phyloP scores from a whole-genome alignment of 306 rosid genomes.

The Carpinus fangiana region DNA sequence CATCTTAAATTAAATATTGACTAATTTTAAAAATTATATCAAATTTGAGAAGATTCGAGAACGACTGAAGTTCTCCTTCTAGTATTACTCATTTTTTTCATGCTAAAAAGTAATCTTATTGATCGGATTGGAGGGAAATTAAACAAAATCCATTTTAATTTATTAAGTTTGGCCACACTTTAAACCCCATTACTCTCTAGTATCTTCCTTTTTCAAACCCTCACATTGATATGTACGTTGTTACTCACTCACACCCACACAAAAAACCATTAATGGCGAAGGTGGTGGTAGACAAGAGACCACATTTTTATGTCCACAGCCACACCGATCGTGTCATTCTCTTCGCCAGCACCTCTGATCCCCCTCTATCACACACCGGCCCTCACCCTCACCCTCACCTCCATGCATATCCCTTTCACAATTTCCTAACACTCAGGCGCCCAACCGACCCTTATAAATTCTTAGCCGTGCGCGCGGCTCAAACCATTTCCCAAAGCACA shows the following conservation, averaged over 20 bases:
- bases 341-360: neutral
- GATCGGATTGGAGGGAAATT: too few relatives aligned
- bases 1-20: too few relatives aligned
- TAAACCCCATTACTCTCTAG: neutral
- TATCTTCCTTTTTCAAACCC: neutral
- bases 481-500: neutral
- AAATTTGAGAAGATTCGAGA: too few relatives aligned
- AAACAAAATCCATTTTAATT: too few relatives aligned
- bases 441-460: neutral
- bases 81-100: too few relatives aligned
- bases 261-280: conserved; percentile 1
- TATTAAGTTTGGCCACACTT: neutral
- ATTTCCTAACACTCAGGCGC: neutral
- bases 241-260: neutral
- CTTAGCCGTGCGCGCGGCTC: neutral
- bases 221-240: neutral
- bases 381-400: neutral
- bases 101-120: too few relatives aligned
- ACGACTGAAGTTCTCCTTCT: too few relatives aligned
- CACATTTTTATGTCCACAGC: conserved; percentile 31
- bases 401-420: neutral
- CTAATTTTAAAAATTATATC: too few relatives aligned
- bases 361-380: conserved; percentile 18
- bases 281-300: conserved; percentile 27
- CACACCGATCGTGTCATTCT: neutral